A percentile compares a stretch with the other conserved stretches of the same genome.
Evolutionary conservation across 192 early-diverging fungal species (phyloP).

Genomic region (Coemansia sp.): DNA sequence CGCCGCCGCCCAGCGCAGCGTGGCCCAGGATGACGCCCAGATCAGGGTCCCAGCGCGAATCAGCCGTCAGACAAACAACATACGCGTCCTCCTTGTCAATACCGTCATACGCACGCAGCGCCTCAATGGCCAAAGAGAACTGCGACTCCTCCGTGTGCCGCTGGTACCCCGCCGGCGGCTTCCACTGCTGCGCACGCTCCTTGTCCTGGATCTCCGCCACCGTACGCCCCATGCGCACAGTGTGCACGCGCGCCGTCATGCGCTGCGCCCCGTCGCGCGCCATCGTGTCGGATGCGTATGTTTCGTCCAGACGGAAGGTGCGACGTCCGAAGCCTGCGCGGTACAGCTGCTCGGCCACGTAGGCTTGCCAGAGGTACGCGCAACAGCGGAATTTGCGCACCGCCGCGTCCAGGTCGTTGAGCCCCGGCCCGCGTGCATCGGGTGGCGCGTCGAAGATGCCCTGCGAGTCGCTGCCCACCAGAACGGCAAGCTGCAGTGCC

Average conservation of each 20-base stretch:
- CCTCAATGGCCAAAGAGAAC: slow-evolving; percentile 55
- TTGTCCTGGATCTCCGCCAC: slow-evolving; percentile 59
- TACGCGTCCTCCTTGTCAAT: slow-evolving; percentile 40
- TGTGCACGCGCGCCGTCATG: slow-evolving; percentile 57
- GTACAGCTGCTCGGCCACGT: slow-evolving; percentile 66
- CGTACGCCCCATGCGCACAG: slow-evolving; percentile 51
- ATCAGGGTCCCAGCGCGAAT: slow-evolving; percentile 58
- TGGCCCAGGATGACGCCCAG: slow-evolving; percentile 57
- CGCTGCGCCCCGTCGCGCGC: slow-evolving; percentile 43
- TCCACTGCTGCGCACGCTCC: slow-evolving; percentile 60
- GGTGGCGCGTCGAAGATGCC: slow-evolving; percentile 61
- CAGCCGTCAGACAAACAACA: slow-evolving; percentile 58
- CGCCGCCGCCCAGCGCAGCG: slow-evolving; percentile 63
- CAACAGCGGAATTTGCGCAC: slow-evolving; percentile 59
- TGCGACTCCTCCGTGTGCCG: slow-evolving; percentile 43
- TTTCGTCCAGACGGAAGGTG: slow-evolving; percentile 65
- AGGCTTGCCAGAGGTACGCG: slow-evolving; percentile 73
- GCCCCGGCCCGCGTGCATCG: slow-evolving; percentile 40
- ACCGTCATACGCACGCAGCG: slow-evolving; percentile 50
- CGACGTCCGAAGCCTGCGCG: slow-evolving; percentile 66
- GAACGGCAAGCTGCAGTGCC: slow-evolving; percentile 57
- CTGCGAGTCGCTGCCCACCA: slow-evolving; percentile 59
- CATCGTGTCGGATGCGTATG: slow-evolving; percentile 55
- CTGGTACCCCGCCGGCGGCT: slow-evolving; percentile 34
- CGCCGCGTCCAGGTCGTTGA: slow-evolving; percentile 53